Evolutionary conservation across 768 basidiomycete species (phyloP).

Genomic region (Mycena crocata): DNA sequence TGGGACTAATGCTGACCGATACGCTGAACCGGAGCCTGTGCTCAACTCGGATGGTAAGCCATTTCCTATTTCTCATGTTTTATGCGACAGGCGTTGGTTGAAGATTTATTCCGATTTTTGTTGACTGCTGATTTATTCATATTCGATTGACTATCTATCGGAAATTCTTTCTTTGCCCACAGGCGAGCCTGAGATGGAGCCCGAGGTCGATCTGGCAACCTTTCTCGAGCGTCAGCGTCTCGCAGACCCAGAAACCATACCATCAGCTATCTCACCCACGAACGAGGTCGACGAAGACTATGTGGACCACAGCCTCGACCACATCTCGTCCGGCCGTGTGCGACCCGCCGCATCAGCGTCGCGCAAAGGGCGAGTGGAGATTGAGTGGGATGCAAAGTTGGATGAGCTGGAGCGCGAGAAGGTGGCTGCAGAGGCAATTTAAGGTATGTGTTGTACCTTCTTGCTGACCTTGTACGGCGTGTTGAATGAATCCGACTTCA

Average conservation of each 20-base stretch:
- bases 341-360: slow-evolving; percentile 37
- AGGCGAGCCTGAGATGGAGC: slow-evolving; percentile 77
- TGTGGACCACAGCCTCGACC: slow-evolving; percentile 68
- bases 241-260: slow-evolving; percentile 50
- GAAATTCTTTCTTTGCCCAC: too few species aligned
- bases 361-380: slow-evolving; percentile 73
- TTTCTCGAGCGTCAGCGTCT: slow-evolving; percentile 75
- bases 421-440: slow-evolving; percentile 76
- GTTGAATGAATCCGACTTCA: neutral
- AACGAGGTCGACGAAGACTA: slow-evolving; percentile 63
- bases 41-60: slow-evolving; percentile 77
- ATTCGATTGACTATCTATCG: too few species aligned
- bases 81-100: neutral
- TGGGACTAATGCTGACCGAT: slow-evolving; percentile 79
- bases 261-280: too few species aligned
- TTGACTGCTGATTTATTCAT: too few species aligned
- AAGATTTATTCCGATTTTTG: too few species aligned
- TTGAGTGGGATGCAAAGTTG: slow-evolving; percentile 78
- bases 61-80: neutral
- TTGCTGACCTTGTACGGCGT: neutral
- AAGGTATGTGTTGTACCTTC: slow-evolving; percentile 60
- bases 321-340: slow-evolving; percentile 54
- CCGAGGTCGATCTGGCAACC: slow-evolving; percentile 76
- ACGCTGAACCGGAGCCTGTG: slow-evolving; percentile 76
- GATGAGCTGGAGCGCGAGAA: slow-evolving; percentile 79